Evolutionary conservation across 2,329 filamentous ascomycete species (phyloP), one percentile per base, ranked within the genome.

Genomic region (Albifimbria verrucaria): DNA sequence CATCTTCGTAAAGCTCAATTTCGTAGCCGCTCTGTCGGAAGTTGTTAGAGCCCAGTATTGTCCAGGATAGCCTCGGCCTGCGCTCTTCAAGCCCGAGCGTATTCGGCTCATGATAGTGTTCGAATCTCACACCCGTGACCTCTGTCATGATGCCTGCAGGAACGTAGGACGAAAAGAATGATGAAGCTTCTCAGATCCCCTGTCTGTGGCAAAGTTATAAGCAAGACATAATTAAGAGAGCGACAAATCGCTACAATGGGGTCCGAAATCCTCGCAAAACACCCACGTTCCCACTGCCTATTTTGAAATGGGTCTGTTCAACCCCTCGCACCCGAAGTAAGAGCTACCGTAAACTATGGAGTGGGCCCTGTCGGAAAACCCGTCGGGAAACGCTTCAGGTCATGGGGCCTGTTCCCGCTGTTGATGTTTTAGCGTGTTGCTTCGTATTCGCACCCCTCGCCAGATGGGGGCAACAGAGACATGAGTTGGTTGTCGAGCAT

Each of bases 81-180:
- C 12, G 11, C 18, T 39, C 32, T n/a, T 39, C 12, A n/a, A 39
- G 5, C 12, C 32, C 32, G 12, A 39, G 5, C 5, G 50, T 43
- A n/a, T 55, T 52, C 2, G 20, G 48, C 12, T 21, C 7, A 11
- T 50, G 52, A n/a, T 52, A 55, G 42, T 58, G 56, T 25, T 58
- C 50, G 26, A 59, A 55, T 15, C 46, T 42, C 18, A 55, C 45
- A 17, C 56, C 50, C 39, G 50, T 18, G 3, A 56, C 41, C 4
- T n/a, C 18, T 39, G 32, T n/a, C 32, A 39, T 39, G 15, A 17
- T 5, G 4, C 32, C 11, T n/a, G 12, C 15, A 15, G 4, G 12
- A 39, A 15, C 5, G 18, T 4, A 39, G 18, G 32, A 39, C 12
- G 32, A 6, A 12, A 39, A 12, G 32, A 39, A 39, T 39, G 32